A percentile compares a stretch with the other conserved stretches of the same genome.
These are phyloP conservation scores for Eudorina sp. DNA, from an alignment of 139 green algal genomes.

Conservation along the genomic window DNA sequence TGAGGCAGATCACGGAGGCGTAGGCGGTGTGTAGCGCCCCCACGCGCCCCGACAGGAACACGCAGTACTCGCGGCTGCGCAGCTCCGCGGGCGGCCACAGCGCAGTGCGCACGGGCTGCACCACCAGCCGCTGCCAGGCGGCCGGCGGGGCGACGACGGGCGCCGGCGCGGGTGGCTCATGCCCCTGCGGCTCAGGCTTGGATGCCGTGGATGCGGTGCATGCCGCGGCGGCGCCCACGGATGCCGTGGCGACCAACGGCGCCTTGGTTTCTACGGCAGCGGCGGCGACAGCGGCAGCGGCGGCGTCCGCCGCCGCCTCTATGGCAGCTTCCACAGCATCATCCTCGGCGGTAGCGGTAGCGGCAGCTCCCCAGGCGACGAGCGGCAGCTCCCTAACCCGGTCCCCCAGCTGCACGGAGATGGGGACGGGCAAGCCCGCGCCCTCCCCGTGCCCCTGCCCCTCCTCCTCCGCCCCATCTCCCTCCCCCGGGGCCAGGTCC, in stretches of 20 bases:
- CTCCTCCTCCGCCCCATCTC: too few species aligned
- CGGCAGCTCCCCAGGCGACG: too few species aligned
- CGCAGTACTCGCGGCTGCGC: not conserved
- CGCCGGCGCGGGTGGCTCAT: not conserved
- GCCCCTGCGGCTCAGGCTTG: too few species aligned
- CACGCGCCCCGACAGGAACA: not conserved
- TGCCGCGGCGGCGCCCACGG: not conserved
- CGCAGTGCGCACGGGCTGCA: not conserved
- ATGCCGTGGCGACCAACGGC: not conserved
- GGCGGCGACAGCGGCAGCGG: not conserved
- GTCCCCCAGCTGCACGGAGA: not conserved
- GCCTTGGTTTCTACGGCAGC: not conserved
- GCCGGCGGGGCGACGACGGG: not conserved
- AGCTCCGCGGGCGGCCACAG: constrained; percentile 15
- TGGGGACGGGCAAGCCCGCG: too few species aligned
- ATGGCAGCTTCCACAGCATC: too few species aligned
- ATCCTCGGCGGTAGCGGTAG: too few species aligned
- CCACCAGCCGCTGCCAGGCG: not conserved
- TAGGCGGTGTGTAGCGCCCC: constrained; percentile 1
- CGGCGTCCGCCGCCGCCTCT: not conserved
- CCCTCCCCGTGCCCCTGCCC: too few species aligned
- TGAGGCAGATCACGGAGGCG: not conserved
- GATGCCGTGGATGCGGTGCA: too few species aligned
- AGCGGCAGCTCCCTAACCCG: not conserved
- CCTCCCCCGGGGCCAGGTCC: not conserved